phyloP scores from a whole-genome alignment of 2,329 filamentous ascomycete species.

The Beauveria medogensis region DNA sequence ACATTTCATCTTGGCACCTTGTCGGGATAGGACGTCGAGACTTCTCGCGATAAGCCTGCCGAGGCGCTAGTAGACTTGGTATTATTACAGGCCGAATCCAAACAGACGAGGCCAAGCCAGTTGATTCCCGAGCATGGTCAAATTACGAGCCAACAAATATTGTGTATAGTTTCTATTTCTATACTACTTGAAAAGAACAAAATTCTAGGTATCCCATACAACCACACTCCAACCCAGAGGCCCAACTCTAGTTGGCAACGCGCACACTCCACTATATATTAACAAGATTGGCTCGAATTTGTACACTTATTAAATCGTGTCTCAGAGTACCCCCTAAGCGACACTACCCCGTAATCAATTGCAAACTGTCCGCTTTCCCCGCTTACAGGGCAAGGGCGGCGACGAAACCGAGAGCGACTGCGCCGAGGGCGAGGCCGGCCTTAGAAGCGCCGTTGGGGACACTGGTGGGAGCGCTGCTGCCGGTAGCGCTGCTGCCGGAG shows the following conservation, averaged over 20 bases:
- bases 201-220: slow-evolving; percentile 6
- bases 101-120: too few species aligned
- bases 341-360: background rate
- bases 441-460: slow-evolving; percentile 21
- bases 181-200: background rate
- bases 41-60: too few species aligned
- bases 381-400: slow-evolving; percentile 22
- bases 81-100: too few species aligned
- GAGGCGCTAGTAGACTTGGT: too few species aligned
- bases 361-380: background rate
- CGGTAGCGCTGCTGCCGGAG: slow-evolving; percentile 12
- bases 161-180: background rate
- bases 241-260: background rate
- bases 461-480: slow-evolving; percentile 13
- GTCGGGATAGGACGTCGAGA: too few species aligned
- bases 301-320: slow-evolving; percentile 8
- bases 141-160: background rate
- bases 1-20: too few species aligned
- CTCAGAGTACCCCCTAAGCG: background rate
- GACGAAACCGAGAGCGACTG: slow-evolving; percentile 21
- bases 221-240: slow-evolving; percentile 1
- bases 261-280: slow-evolving; percentile 4
- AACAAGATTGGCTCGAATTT: slow-evolving; percentile 11
- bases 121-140: background rate
- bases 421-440: slow-evolving; percentile 16